Conservation (phyloP, 768 basidiomycete genomes). For the Mycena albidolilacea region DNA sequence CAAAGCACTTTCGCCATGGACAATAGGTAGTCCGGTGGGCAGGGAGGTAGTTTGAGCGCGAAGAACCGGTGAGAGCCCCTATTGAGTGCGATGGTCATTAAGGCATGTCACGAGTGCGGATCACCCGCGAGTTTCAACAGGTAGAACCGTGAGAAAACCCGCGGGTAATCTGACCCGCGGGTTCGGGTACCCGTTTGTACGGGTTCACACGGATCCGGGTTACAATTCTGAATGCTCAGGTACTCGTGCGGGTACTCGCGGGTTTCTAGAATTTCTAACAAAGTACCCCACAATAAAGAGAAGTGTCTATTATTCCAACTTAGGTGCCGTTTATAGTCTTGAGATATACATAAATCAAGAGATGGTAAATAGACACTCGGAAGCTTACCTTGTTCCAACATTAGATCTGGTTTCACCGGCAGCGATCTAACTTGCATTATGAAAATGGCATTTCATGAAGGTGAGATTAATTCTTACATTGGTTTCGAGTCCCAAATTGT, state of each 20-base stretch:
- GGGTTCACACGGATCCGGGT: constrained; percentile 3
- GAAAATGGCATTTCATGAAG: background rate
- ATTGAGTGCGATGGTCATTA: no score
- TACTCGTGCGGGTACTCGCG: background rate
- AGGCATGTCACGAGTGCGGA: no score
- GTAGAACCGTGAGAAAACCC: background rate
- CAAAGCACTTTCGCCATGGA: no score
- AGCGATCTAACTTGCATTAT: background rate
- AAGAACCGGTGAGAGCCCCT: no score
- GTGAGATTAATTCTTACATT: background rate
- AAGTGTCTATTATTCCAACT: background rate
- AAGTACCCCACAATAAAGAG: background rate
- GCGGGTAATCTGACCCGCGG: background rate
- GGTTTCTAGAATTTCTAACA: background rate
- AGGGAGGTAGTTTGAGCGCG: no score
- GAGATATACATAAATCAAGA: background rate
- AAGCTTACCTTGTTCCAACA: background rate
- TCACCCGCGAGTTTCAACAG: no score
- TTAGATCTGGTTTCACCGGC: background rate
- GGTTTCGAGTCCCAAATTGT: background rate
- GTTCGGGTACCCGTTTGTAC: constrained; percentile 9
- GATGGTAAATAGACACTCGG: background rate
- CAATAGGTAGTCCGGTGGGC: no score
- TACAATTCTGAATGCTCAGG: background rate
- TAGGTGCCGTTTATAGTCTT: background rate